These are phyloP conservation scores for Fusarium liriodendri DNA, from an alignment of 2,329 filamentous ascomycete species.

Conservation along the genomic window DNA sequence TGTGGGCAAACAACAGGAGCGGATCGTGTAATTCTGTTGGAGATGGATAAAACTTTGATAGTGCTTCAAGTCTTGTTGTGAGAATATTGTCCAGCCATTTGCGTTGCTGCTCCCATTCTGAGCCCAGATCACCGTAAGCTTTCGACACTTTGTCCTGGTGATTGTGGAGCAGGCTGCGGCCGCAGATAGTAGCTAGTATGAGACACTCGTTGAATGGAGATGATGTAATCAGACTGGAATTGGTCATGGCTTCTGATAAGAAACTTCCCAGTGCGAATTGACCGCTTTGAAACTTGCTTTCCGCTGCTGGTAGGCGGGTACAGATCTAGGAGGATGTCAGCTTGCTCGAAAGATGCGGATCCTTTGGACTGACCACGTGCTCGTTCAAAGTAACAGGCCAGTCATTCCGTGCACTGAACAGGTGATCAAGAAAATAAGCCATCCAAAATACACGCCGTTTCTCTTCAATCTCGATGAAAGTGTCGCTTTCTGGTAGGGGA, in stretches of 20 bases:
- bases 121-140: neutral
- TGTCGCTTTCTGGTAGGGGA: neutral
- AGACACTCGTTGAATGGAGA: neutral
- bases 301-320: neutral
- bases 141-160: neutral
- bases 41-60: neutral
- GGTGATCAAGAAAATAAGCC: neutral
- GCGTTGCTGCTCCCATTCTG: neutral
- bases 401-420: neutral
- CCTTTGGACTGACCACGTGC: too few relatives aligned
- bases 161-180: neutral
- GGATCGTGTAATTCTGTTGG: neutral
- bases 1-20: neutral
- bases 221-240: rapidly evolving
- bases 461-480: neutral
- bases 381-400: neutral
- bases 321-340: neutral
- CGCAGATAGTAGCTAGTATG: neutral
- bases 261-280: neutral
- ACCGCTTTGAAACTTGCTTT: neutral
- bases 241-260: neutral
- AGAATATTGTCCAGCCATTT: neutral
- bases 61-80: neutral
- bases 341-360: too few relatives aligned
- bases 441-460: neutral